These are phyloP conservation scores for Auricularia heimuer DNA, from an alignment of 768 basidiomycete genomes.

Conservation along the genomic window DNA sequence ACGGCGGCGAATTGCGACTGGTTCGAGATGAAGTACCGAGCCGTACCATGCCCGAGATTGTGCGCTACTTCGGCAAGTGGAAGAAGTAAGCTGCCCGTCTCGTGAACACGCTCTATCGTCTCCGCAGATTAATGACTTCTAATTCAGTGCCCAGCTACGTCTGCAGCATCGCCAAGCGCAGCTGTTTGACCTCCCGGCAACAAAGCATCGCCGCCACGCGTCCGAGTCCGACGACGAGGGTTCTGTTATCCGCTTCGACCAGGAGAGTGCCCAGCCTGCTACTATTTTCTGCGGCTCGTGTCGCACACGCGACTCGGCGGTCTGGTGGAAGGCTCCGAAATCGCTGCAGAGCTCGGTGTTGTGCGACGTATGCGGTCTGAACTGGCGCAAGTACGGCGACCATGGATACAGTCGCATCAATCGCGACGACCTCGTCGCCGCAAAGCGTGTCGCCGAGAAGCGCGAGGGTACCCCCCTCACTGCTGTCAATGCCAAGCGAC, in stretches of 20 bases:
- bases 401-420: slow-evolving; percentile 46
- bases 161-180: slow-evolving; percentile 7
- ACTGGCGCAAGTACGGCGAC: slow-evolving; percentile 92
- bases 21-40: slow-evolving; percentile 67
- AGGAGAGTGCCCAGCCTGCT: slow-evolving; percentile 39
- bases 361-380: slow-evolving; percentile 77
- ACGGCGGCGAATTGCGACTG: slow-evolving; percentile 71
- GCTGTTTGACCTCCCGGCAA: slow-evolving; percentile 4
- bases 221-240: slow-evolving; percentile 57
- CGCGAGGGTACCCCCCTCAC: slow-evolving; percentile 51
- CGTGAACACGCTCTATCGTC: not conserved
- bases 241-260: slow-evolving; percentile 42
- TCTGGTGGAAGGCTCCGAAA: slow-evolving; percentile 91
- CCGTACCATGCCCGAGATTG: slow-evolving; percentile 64
- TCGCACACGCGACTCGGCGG: slow-evolving; percentile 63
- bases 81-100: slow-evolving; percentile 48
- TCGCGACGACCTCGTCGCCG: slow-evolving; percentile 52
- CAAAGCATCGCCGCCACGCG: not conserved
- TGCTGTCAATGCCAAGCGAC: slow-evolving; percentile 48
- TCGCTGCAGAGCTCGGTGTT: slow-evolving; percentile 68
- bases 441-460: slow-evolving; percentile 29
- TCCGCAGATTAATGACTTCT: not conserved
- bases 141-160: not conserved
- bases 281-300: slow-evolving; percentile 61
- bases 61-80: slow-evolving; percentile 79